Evolutionary conservation across 805 yeast species (phyloP).

Genomic region (Candida glaebosa): DNA sequence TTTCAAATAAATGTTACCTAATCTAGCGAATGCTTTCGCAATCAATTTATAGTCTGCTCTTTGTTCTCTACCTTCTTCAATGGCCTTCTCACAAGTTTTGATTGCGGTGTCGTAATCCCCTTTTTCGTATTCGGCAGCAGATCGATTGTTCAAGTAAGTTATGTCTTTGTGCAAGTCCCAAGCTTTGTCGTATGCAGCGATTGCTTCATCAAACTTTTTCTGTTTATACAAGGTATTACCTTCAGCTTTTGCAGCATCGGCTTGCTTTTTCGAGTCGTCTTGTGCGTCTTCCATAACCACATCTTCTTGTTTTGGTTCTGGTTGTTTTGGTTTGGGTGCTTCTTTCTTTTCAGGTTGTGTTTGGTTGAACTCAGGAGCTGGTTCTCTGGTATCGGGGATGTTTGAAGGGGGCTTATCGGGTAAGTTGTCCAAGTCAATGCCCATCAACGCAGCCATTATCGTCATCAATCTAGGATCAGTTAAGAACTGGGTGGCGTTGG

Average conservation of each 20-base stretch:
- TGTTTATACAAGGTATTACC: slow-evolving; percentile 87
- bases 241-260: slow-evolving; percentile 71
- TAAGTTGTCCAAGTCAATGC: slow-evolving; percentile 61
- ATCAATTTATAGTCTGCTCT: slow-evolving; percentile 90
- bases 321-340: slow-evolving; percentile 14
- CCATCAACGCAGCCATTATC: slow-evolving; percentile 80
- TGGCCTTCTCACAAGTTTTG: slow-evolving; percentile 73
- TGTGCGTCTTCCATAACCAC: slow-evolving; percentile 40
- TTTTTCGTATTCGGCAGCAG: slow-evolving; percentile 97
- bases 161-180: slow-evolving; percentile 80
- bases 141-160: slow-evolving; percentile 91
- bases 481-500: slow-evolving; percentile 65
- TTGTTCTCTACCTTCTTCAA: slow-evolving; percentile 83
- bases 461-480: slow-evolving; percentile 86
- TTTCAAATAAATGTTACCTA: slow-evolving; percentile 80
- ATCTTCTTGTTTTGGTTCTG: slow-evolving; percentile 22
- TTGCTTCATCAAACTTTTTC: slow-evolving; percentile 90
- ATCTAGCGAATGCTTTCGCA: slow-evolving; percentile 90
- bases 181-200: slow-evolving; percentile 79
- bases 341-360: slow-evolving; percentile 9
- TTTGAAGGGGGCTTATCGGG: slow-evolving; percentile 20
- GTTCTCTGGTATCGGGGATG: slow-evolving; percentile 10
- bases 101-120: slow-evolving; percentile 88
- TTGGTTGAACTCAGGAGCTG: slow-evolving; percentile 7
- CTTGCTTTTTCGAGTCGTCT: slow-evolving; percentile 42